Evolutionary conservation across 2,329 filamentous ascomycete species (phyloP), one percentile per base, ranked within the genome.

Genomic region (Lithohypha guttulata): DNA sequence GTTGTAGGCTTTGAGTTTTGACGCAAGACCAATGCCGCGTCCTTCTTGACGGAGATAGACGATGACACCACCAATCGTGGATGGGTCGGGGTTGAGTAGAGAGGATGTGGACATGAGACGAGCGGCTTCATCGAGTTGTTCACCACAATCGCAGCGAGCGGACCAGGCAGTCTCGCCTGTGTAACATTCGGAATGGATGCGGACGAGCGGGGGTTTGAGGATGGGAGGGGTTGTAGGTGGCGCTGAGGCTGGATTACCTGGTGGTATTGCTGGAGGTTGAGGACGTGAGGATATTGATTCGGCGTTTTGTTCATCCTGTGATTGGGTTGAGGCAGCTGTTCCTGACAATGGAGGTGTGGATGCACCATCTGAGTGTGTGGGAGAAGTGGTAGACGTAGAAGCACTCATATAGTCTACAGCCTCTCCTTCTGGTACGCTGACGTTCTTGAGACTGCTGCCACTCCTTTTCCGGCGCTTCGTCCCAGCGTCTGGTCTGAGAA

Each of bases 111-210:
- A 81, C 91, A 98, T 98, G 2, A 98, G 66, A 18, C 91, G 75
- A 1, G 89, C 91, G 1, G 91, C 91, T 65, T 98, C 91, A 59
- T 98, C 91, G 2, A 98, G 72, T 59, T 98, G 91, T 63, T 98
- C 91, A 41, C 91, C 91, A 59, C 91, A 98, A 63, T 98, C 91
- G 64, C 91, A 98, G 19, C 91, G 79, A 23, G 91, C 89, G 6
- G 87, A 95, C 91, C 91, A 96, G 1, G 93, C 91, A 1, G 91
- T 98, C 68, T 98, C 91, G 43, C 91, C 91, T 0, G 91, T 98
- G 61, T 98, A 98, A 64, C 91, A 98, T 62, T 98, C 91, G 2
- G 84, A 93, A 60, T 98, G 91, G 56, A 98, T 98, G 42, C 91
- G 75, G 32, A 98, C 89, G 26, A 98, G 68, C 0, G 91, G 84